A percentile compares a stretch with the other conserved stretches of the same genome.
Evolutionary conservation across 331 rosid species (phyloP).

Genomic region (Pyrus hybrid): DNA sequence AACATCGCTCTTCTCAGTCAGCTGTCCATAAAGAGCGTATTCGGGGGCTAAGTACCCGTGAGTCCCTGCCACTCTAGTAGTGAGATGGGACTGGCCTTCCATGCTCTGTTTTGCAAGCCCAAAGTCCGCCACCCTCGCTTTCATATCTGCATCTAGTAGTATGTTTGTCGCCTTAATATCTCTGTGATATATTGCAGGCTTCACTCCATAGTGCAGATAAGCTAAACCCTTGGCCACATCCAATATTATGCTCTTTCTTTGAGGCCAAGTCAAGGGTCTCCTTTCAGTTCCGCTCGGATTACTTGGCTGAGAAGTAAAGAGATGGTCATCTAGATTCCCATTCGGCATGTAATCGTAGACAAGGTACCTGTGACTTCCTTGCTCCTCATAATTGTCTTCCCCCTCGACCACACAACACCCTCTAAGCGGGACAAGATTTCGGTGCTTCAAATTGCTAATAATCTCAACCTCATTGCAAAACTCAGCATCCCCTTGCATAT

Average conservation of each 20-base stretch:
- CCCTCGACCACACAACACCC: slow-evolving; percentile 78
- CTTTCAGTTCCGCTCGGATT: slow-evolving; percentile 20
- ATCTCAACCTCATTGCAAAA: too few species aligned
- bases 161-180: slow-evolving; percentile 85
- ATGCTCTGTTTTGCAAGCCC: slow-evolving; percentile 72
- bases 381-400: slow-evolving; percentile 27
- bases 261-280: slow-evolving; percentile 70
- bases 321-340: slow-evolving; percentile 66
- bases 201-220: slow-evolving; percentile 81
- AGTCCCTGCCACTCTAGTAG: slow-evolving; percentile 84
- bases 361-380: slow-evolving; percentile 52
- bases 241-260: slow-evolving; percentile 66
- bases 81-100: slow-evolving; percentile 71
- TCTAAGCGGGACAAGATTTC: slow-evolving; percentile 71
- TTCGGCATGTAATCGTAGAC: slow-evolving; percentile 88
- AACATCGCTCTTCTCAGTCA: slow-evolving; percentile 88
- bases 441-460: too few species aligned
- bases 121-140: slow-evolving; percentile 80
- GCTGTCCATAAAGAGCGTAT: slow-evolving; percentile 85
- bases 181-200: slow-evolving; percentile 71
- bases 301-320: slow-evolving; percentile 26
- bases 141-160: slow-evolving; percentile 70
- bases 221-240: slow-evolving; percentile 80
- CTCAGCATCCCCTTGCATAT: too few species aligned
- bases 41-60: slow-evolving; percentile 91